Evolutionary conservation across 768 basidiomycete species (phyloP).

Genomic region (Gymnopilus junonius): DNA sequence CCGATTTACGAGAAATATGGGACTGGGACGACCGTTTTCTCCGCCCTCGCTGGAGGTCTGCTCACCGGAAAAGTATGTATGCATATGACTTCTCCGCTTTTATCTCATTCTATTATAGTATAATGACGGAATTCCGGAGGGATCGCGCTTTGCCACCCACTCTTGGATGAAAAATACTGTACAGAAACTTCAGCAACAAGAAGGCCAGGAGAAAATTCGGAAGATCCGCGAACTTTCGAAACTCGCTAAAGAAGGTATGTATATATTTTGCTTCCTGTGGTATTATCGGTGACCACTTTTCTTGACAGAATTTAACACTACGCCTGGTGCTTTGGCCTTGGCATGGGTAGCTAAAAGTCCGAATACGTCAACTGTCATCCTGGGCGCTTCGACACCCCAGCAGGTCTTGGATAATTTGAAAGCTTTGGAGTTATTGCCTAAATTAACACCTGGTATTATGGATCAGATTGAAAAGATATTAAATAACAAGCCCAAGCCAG

Average conservation of each 20-base stretch:
- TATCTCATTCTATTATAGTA: constrained; percentile 40
- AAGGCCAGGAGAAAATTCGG: constrained; percentile 69
- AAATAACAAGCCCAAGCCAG: constrained; percentile 49
- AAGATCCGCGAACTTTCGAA: constrained; percentile 73
- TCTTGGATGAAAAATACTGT: constrained; percentile 58
- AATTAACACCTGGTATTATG: constrained; percentile 68
- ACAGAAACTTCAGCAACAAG: constrained; percentile 51
- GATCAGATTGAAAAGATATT: constrained; percentile 72
- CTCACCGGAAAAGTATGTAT: constrained; percentile 72
- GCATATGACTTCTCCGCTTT: not conserved
- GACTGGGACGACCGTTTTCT: constrained; percentile 74
- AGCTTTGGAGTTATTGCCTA: constrained; percentile 73
- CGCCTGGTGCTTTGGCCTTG: constrained; percentile 68
- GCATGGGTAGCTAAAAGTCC: constrained; percentile 77
- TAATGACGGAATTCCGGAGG: constrained; percentile 76
- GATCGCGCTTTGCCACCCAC: constrained; percentile 71
- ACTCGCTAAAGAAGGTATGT: constrained; percentile 59
- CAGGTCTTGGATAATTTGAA: constrained; percentile 71
- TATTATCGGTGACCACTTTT: not conserved
- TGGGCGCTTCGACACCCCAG: constrained; percentile 66
- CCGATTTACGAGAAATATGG: constrained; percentile 70
- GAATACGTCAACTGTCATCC: constrained; percentile 67
- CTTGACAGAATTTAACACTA: constrained; percentile 56
- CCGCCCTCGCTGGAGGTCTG: constrained; percentile 72
- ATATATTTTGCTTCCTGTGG: no score